Evolutionary conservation across 116 monocot species (phyloP), one percentile per base, ranked within the genome.

Genomic region (Phalaenopsis hybrid): DNA sequence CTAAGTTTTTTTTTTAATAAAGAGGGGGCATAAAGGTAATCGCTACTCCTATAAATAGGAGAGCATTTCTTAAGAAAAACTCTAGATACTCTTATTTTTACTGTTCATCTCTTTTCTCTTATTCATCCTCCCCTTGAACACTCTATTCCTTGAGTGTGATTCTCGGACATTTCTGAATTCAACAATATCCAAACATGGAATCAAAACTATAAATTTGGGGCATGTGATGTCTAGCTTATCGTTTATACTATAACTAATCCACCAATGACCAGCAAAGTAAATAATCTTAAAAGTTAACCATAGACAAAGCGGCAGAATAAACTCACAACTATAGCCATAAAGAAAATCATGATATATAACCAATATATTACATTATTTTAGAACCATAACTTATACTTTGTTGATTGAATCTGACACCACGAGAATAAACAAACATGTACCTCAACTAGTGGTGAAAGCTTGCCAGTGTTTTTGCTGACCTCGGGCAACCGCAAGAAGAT

Each of bases 401-500:
- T 63, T 63, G 23, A 63, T 63, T 20, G 63, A 63, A 63, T 23
- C 21, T 23, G 23, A 63, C 8, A 63, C 7, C 23, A 16, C 5
- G 41, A 72, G 37, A 34, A 33, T 70, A 34, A 72, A 72, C 37
- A 72, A 74, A 61, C 57, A 21, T 31, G 34, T 77, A 77, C 79
- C 79, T 79, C 82, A 34, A n/a, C 79, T 33, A 8, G 17, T 34
- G 79, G 23, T 16, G 58, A 79, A 23, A 58, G 68, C 9, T 83
- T 83, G 69, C 23, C 83, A 51, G 8, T 81, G 74, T 48, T 81
- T 37, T n/a, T 55, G 45, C 74, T 69, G 37, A 89, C 49, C 37
- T 85, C 82, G 15, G 89, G 79, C 80, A 95, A 78, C 48, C 84
- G 89, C 7, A 88, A 57, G 70, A 94, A 91, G 81, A 94, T 87